Evolutionary conservation across 2,329 filamentous ascomycete species (phyloP), one percentile per base, ranked within the genome.

Genomic region (Biscogniauxia mediterranea): DNA sequence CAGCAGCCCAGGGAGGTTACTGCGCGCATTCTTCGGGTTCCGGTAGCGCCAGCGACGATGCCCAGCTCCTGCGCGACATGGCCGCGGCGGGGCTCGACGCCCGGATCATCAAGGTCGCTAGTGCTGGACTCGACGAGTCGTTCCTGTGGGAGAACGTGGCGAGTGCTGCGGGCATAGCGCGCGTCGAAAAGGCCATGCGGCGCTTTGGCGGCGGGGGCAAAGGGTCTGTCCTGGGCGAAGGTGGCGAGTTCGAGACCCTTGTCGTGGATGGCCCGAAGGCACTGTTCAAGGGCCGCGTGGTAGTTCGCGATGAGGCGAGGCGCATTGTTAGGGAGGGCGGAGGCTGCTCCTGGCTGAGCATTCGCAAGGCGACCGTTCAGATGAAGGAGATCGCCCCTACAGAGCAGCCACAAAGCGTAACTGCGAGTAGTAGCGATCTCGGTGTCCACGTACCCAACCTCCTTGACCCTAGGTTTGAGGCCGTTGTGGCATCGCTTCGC

Each of bases 161-260:
- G 2, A 84, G 85, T 69, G 70, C 76, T 4, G 72, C 71, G 23
- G 83, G 81, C 5, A 79, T 82, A 52, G 71, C 71, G 49, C 77
- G 79, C 57, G 72, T 87, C 52, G 78, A 80, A 69, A 78, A 74
- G 50, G 81, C 86, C 0, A 81, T 92, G 73, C 78, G 80, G 55
- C 83, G 86, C 64, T 96, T 96, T 76, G 89, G 90, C 52, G 78
- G 83, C 63, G 79, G 78, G 70, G 79, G 84, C 62, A 78, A 82
- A 64, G 92, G 91, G 0, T 90, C 91, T 8, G 86, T 93, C 9
- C 78, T 98, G 19, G 95, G 95, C 0, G 95, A 98, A 74, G 95
- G 95, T 5, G 95, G 95, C 3, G 95, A 98, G 79, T 98, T 96
- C 75, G 95, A 98, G 82, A 98, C 93, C 28, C 79, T 98, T 57